These are phyloP conservation scores for Eucommia ulmoides DNA, from an alignment of 257 asterid species.

Conservation along the genomic window DNA sequence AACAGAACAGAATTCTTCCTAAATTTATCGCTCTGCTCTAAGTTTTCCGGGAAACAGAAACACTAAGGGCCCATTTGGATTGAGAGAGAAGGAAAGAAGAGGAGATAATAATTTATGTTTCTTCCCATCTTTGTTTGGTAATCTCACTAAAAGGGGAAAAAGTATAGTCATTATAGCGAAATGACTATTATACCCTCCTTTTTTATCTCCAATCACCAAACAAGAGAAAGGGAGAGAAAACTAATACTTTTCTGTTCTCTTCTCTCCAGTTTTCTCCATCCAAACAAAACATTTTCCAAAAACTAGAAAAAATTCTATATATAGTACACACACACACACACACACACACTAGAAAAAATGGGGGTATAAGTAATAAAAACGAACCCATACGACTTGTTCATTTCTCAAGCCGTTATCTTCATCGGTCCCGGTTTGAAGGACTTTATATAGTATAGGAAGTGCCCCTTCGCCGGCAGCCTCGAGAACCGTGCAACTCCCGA, in stretches of 20 bases:
- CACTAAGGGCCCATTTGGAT: too few relatives aligned
- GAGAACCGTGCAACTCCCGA: slow-evolving; percentile 41
- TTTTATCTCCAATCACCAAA: not conserved
- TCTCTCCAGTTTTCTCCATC: not conserved
- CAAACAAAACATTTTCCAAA: not conserved
- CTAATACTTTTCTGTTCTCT: not conserved
- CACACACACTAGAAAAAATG: not conserved
- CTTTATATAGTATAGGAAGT: slow-evolving; percentile 29
- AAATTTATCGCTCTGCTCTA: too few relatives aligned
- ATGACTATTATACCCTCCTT: not conserved
- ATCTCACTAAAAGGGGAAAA: too few relatives aligned
- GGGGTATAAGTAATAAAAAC: slow-evolving; percentile 7
- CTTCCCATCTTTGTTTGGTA: too few relatives aligned
- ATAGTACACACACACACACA: not conserved
- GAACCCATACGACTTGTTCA: slow-evolving; percentile 47
- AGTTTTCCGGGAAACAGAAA: too few relatives aligned
- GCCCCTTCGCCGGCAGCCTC: slow-evolving; percentile 56
- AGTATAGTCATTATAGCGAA: too few relatives aligned
- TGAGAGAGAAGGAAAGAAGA: too few relatives aligned
- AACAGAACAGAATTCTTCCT: too few relatives aligned
- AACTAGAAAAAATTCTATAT: not conserved
- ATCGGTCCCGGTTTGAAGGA: slow-evolving; percentile 30
- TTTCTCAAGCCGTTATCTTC: slow-evolving; percentile 10
- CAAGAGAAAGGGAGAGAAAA: not conserved
- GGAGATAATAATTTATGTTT: too few relatives aligned